phyloP scores from a whole-genome alignment of 306 rosid species.

The Canavalia ensiformis region DNA sequence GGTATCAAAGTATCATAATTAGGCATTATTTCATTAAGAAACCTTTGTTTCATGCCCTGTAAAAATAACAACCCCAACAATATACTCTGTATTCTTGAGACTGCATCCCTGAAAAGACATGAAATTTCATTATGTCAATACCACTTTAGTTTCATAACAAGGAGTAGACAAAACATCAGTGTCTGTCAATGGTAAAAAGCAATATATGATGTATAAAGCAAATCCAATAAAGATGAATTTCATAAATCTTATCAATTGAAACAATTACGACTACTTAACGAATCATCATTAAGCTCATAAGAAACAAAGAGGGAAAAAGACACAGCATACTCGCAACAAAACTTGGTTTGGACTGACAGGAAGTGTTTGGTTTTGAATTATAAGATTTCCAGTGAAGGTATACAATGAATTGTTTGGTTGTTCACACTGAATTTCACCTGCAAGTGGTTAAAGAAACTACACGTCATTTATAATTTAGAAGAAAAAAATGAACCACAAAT shows the following conservation, averaged over 20 bases:
- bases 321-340: conserved; percentile 74
- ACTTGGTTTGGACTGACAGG: conserved; percentile 86
- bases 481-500: neutral
- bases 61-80: conserved; percentile 90
- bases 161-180: conserved; percentile 23
- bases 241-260: conserved; percentile 29
- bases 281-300: conserved; percentile 36
- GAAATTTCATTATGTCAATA: conserved; percentile 31
- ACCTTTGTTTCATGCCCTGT: conserved; percentile 99
- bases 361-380: conserved; percentile 77
- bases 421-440: conserved; percentile 96
- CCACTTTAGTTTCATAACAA: conserved; percentile 31
- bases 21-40: conserved; percentile 41
- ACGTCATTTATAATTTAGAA: conserved; percentile 29
- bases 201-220: conserved; percentile 6
- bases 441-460: conserved; percentile 42
- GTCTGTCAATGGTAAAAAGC: conserved; percentile 28
- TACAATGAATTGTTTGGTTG: conserved; percentile 95
- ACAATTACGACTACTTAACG: conserved; percentile 17
- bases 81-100: conserved; percentile 92
- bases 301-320: conserved; percentile 32
- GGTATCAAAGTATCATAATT: conserved; percentile 2
- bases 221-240: conserved; percentile 30
- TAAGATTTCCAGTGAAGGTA: conserved; percentile 90
- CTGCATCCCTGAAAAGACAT: conserved; percentile 87